A percentile compares a stretch with the other conserved stretches of the same genome.
These are phyloP conservation scores for Actinomucor elegans DNA, from an alignment of 371 early-diverging fungal genomes.

Conservation along the genomic window DNA sequence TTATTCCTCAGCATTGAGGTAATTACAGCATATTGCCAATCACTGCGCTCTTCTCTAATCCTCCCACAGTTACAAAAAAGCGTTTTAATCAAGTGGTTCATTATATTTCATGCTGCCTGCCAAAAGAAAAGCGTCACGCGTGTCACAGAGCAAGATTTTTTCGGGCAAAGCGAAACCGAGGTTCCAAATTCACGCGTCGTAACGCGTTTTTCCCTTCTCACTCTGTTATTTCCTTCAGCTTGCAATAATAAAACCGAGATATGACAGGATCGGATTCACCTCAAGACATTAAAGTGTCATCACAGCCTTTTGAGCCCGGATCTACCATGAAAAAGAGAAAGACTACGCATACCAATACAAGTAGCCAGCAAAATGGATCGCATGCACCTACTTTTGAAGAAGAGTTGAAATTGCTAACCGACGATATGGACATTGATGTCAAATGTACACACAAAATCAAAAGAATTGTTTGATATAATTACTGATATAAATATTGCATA, in stretches of 20 bases:
- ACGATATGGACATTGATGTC: conserved; percentile 8
- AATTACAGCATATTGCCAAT: too few relatives aligned
- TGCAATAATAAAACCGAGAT: neutral
- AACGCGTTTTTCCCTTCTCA: neutral
- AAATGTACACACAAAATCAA: neutral
- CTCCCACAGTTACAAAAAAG: too few relatives aligned
- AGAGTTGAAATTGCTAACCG: conserved; percentile 19
- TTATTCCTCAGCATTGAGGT: too few relatives aligned
- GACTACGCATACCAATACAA: neutral
- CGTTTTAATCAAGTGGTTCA: too few relatives aligned
- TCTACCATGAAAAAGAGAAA: conserved; percentile 18
- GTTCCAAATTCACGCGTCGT: neutral
- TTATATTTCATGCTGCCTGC: too few relatives aligned
- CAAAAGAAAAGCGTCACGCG: too few relatives aligned
- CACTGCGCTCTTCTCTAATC: too few relatives aligned
- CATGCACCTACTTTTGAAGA: conserved; percentile 21
- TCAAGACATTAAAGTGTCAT: conserved; percentile 7
- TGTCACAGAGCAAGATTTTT: too few relatives aligned
- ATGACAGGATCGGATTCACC: neutral
- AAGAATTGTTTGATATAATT: neutral
- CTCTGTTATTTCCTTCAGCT: neutral
- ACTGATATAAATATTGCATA: neutral
- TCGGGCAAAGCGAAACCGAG: too few relatives aligned
- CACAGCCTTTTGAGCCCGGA: conserved; percentile 20
- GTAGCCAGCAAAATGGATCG: neutral